Percentiles rank a stretch among this genome's conserved stretches.
These are phyloP conservation scores for Boletus reticuloceps DNA, from an alignment of 768 basidiomycete species.

Conservation along the genomic window DNA sequence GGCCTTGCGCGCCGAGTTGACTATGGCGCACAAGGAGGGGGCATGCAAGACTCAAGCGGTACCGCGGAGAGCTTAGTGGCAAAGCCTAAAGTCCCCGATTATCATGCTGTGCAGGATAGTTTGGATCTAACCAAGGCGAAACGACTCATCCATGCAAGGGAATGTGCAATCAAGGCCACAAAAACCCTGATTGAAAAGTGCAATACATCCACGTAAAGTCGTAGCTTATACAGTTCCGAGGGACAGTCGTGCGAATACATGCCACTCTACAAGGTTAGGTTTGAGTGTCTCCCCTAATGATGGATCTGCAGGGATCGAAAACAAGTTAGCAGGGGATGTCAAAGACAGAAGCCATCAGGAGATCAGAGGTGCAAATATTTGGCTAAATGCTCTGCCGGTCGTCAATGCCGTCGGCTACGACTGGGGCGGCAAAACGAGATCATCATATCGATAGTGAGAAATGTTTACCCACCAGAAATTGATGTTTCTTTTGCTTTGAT, in stretches of 20 bases:
- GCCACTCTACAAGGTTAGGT: background rate
- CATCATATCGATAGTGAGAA: constrained; percentile 39
- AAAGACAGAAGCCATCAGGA: background rate
- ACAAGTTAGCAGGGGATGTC: constrained; percentile 9
- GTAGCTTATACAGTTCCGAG: background rate
- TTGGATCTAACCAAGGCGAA: constrained; percentile 61
- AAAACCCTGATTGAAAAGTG: constrained; percentile 51
- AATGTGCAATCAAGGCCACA: constrained; percentile 64
- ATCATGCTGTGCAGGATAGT: constrained; percentile 37
- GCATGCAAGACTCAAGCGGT: background rate
- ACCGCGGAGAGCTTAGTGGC: constrained; percentile 4
- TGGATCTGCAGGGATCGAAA: background rate
- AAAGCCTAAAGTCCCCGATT: constrained; percentile 40
- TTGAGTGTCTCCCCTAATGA: background rate
- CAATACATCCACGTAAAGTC: constrained; percentile 1
- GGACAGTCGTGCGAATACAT: constrained; percentile 1
- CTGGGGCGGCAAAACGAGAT: constrained; percentile 72
- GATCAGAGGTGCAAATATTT: constrained; percentile 67
- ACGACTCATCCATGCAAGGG: constrained; percentile 65
- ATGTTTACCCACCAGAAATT: constrained; percentile 28
- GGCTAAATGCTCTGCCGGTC: constrained; percentile 66
- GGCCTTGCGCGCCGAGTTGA: constrained; percentile 49
- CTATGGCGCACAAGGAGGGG: background rate
- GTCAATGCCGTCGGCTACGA: constrained; percentile 63
- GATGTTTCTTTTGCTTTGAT: background rate